Conservation (phyloP, 2,329 filamentous ascomycete species). For the Sclerotiophoma versabilis region DNA sequence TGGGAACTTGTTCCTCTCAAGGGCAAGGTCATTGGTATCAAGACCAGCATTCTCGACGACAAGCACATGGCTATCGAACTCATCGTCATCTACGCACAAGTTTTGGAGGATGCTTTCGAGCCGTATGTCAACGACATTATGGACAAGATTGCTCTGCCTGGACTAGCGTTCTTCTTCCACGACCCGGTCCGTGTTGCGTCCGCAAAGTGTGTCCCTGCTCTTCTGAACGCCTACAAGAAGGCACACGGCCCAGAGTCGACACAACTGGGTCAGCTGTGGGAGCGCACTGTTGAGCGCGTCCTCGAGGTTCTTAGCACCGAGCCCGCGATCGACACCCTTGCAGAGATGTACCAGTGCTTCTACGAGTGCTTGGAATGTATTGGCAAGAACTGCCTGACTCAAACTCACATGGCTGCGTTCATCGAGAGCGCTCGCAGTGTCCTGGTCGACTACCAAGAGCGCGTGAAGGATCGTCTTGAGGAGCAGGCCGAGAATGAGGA, state of each 20-base stretch:
- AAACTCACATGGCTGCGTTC: conserved; percentile 82
- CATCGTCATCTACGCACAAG: conserved; percentile 95
- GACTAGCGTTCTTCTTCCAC: conserved; percentile 98
- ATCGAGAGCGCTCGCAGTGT: conserved; percentile 85
- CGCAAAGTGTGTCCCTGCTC: conserved; percentile 90
- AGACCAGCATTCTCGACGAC: conserved; percentile 94
- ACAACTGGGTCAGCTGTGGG: conserved; percentile 84
- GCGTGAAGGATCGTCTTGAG: conserved; percentile 82
- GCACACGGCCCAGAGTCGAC: conserved; percentile 81
- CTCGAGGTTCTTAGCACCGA: conserved; percentile 93
- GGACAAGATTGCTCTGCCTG: conserved; percentile 94
- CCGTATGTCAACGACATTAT: conserved; percentile 92
- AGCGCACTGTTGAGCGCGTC: conserved; percentile 83
- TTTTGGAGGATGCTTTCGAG: conserved; percentile 90
- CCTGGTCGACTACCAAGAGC: conserved; percentile 89
- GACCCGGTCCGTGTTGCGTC: conserved; percentile 95
- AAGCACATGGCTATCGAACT: conserved; percentile 99
- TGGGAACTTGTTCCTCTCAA: conserved; percentile 98
- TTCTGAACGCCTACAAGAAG: conserved; percentile 93
- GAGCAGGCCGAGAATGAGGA: conserved; percentile 86
- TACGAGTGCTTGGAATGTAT: conserved; percentile 97
- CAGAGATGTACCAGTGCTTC: conserved; percentile 99
- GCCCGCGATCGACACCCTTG: conserved; percentile 92
- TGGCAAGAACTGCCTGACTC: conserved; percentile 80
- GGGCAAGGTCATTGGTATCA: conserved; percentile 98